Evolutionary conservation across 257 asterid species (phyloP), one percentile per base, ranked within the genome.

Genomic region (Solanum dulcamara): DNA sequence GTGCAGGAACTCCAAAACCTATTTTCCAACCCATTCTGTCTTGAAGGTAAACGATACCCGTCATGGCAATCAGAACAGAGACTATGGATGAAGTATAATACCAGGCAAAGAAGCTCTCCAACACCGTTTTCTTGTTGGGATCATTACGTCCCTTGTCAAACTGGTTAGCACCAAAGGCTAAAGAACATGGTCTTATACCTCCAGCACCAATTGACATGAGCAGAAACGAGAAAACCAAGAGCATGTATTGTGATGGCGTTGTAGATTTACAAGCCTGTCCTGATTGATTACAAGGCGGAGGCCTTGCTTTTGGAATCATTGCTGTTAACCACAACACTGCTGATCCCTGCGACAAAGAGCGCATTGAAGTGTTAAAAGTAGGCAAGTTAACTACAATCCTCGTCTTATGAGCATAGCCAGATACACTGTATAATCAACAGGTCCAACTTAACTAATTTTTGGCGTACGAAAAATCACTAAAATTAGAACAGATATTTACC

Each of bases 161-260:
- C 82, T 94, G 98, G 67, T 94, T 90, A 2, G 94, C 96, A 28
- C 98, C 98, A 87, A 94, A 94, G 9, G 98, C 97, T 26, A 92
- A 85, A 15, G 97, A 93, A 62, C 90, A 89, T 9, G 98, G 86
- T 84, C 93, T 89, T 68, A 93, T 85, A n/a, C 97, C 97, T 13
- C 98, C 97, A 3, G 95, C 93, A 14, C 98, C 98, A 50, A 94
- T 42, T 5, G 97, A 92, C 59, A 94, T 88, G 38, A 94, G 85
- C 28, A 90, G 91, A 26, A 93, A 87, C 0, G 98, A 90, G 46
- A 89, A 84, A 42, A 90, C 53, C 81, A 93, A 68, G 14, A 90
- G 46, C 22, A 84, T 12, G 64, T 64, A 86, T 62, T 94, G 98
- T 9, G 85, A 84, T 1, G 88, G 32, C 3, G 93, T 71, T 33